Base-by-base conservation (phyloP, 1,284 basidiomycete genomes). In the Rhodotorula sp. region DNA sequence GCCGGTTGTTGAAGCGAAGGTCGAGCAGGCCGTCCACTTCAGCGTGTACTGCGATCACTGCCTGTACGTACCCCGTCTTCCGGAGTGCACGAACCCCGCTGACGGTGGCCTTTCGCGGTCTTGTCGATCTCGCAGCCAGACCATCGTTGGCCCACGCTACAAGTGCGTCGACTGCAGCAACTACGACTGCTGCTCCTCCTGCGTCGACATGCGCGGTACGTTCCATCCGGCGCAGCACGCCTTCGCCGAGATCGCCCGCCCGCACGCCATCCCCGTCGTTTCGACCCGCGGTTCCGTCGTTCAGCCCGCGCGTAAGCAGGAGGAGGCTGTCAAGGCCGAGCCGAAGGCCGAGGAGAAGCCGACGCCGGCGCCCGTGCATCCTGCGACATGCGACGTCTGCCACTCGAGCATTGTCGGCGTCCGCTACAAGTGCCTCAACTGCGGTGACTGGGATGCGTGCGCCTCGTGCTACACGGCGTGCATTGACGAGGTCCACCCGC, bases 121-220 rank as follows among this genome's bases (percentile, higher is more conserved):
- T 6, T 13, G 37, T 5, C 25, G 10, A 17, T 17, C 39, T 2
- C n/a, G 22, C 62, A 63, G 62, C 9, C 76, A 81, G 17, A 84
- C 81, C 27, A 74, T 81, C 60, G 36, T 55, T 19, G 78, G 80
- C 1, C 51, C 64, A n/a, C 75, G 79, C 37, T 76, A 70, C 76
- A 80, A 80, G 66, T 81, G 80, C 67, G 55, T 58, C 8, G 55
- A 66, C 29, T 82, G 80, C 75, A 69, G 71, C 10, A 81, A 82
- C 72, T 91, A 87, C 78, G 90, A 91, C 80, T 82, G 91, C 56
- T 91, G 90, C 79, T 84, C 85, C 36, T 12, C 46, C 8, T 76
- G 74, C 67, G 27, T 76, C 56, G 67, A 64, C 53, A 19, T 32
- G 34, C 64, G 67, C 61, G 51, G 39, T 27, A 2, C 27, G 10